Percentiles rank a stretch among this genome's conserved stretches.
phyloP scores from a whole-genome alignment of 331 rosid genomes.

The Cydonia oblonga region DNA sequence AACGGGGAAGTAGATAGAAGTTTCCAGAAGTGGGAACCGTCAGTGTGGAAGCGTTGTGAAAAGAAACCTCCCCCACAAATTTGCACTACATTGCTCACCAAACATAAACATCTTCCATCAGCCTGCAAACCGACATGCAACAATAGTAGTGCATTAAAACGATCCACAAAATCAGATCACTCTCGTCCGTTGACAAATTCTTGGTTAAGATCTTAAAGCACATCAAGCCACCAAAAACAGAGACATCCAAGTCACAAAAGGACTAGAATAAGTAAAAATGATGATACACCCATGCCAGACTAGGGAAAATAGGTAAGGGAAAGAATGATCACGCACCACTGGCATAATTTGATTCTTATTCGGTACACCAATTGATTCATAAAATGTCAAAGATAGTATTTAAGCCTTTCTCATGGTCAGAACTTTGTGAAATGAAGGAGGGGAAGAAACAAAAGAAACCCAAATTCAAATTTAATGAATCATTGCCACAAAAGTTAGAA shows the following conservation, averaged over 20 bases:
- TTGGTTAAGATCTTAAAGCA: background rate
- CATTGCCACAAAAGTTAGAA: background rate
- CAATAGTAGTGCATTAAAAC: background rate
- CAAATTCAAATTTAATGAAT: background rate
- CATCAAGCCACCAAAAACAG: background rate
- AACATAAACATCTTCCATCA: slow-evolving; percentile 55
- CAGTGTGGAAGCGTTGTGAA: slow-evolving; percentile 67
- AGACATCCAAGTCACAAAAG: background rate
- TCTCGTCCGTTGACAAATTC: background rate
- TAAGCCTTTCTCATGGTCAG: background rate
- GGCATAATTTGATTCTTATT: background rate
- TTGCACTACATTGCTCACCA: slow-evolving; percentile 47
- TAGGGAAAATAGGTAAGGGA: background rate
- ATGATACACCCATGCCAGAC: background rate
- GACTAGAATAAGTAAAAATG: background rate
- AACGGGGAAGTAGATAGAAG: slow-evolving; percentile 67
- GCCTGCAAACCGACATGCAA: slow-evolving; percentile 25
- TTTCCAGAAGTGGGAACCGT: slow-evolving; percentile 79
- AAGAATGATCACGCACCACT: slow-evolving; percentile 39
- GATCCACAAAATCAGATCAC: background rate
- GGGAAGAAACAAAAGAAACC: background rate
- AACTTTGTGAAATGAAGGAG: background rate
- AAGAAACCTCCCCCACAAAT: slow-evolving; percentile 83
- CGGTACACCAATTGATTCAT: background rate
- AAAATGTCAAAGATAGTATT: background rate